Base-by-base conservation (phyloP, 345 rosid genomes). In the Sonneratia caseolaris region DNA sequence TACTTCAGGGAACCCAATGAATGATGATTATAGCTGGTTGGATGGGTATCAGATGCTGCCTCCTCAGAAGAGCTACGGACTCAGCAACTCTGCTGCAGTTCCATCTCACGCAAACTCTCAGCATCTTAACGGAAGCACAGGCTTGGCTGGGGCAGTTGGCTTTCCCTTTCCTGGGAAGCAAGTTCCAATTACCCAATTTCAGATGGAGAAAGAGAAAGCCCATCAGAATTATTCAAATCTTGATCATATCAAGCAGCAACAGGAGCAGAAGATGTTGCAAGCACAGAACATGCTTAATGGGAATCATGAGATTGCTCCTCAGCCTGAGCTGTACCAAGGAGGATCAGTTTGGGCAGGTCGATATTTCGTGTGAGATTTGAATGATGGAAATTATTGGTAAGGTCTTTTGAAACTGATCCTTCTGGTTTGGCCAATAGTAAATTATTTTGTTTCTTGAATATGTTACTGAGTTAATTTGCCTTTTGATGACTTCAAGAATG, bases 1-100 rank as follows among this genome's bases (percentile, higher is more conserved):
- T 45, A 65, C 70, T 70, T 49, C 53, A 70, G 70, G 70, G 37
- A 64, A 75, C 66, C 74, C 49, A 15, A 62, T 75, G 27, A 79
- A 66, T 77, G 99, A 95, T 89, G 96, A 95, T 80, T 95, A 95
- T 82, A 89, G 94, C 77, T 95, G 99, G 97, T 81, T 92, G 87
- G 98, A 95, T 86, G 98, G 98, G 64, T 92, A 95, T 83, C 91
- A 88, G 80, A 70, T 86, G 72, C 80, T 89, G 4, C 75, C 87
- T 13, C 81, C 92, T 71, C 68, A 82, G 32, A 87, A 75, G 71
- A 79, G 79, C 76, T 47, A 73, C 4, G 89, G 80, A 37, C 70
- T 86, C 68, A 83, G 79, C 77, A 75, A 75, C 80, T 82, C 88
- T 38, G 38, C 76, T 75, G 84, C 76, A 74, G 47, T 79, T 69